Evolutionary conservation across 2,329 filamentous ascomycete genomes (phyloP).

Genomic region (Venturia oleaginea): DNA sequence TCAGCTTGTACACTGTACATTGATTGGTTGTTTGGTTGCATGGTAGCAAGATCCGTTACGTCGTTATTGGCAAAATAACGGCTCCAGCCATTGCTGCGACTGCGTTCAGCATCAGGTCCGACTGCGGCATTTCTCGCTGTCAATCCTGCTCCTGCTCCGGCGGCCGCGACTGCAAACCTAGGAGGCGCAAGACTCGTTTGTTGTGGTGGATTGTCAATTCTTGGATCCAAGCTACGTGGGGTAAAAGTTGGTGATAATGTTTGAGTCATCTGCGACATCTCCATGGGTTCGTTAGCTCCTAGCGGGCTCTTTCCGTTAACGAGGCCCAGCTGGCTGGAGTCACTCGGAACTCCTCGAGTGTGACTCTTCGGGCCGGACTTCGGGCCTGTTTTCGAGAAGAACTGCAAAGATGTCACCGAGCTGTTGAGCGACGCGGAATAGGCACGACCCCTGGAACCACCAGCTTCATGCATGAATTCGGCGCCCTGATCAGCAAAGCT

Average conservation of each 20-base stretch:
- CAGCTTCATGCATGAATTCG: constrained; percentile 44
- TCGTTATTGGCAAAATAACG: constrained; percentile 69
- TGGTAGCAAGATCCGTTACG: constrained; percentile 25
- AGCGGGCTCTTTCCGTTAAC: constrained; percentile 45
- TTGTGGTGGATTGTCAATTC: constrained; percentile 4
- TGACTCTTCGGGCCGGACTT: constrained; percentile 24
- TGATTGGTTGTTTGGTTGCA: constrained; percentile 19
- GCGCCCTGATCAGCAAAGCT: constrained; percentile 44
- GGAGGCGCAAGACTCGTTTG: constrained; percentile 25
- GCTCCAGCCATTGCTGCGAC: constrained; percentile 64
- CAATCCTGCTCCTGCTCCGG: constrained; percentile 25
- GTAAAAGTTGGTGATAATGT: constrained; percentile 26
- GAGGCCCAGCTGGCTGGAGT: constrained; percentile 50
- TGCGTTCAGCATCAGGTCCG: constrained; percentile 23
- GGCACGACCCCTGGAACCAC: constrained; percentile 27
- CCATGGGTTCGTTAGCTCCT: constrained; percentile 33
- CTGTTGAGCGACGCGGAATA: constrained; percentile 22
- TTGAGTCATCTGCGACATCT: constrained; percentile 36
- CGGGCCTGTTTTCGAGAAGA: constrained; percentile 19
- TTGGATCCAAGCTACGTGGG: constrained; percentile 17
- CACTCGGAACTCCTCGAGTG: constrained; percentile 41
- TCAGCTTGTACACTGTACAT: constrained; percentile 27
- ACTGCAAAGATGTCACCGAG: constrained; percentile 34
- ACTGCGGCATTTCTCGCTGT: constrained; percentile 26
- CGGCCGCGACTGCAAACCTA: constrained; percentile 33